Evolutionary conservation across 1,139 yeast genomes (phyloP), one percentile per base, ranked within the genome.

Genomic region (Pichia sp.): DNA sequence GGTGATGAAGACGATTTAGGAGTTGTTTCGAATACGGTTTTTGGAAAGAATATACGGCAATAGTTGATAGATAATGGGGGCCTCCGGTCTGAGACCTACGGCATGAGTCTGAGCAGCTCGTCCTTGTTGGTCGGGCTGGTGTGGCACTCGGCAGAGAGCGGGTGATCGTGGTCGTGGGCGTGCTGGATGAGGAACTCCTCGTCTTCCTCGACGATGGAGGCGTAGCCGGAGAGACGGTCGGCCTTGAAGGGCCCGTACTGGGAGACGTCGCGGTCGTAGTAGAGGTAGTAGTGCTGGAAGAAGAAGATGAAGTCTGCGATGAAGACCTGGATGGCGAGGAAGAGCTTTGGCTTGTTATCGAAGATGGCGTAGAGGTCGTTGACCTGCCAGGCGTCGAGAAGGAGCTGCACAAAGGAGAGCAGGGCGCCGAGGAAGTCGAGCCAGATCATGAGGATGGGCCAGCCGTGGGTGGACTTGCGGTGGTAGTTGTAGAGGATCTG

Each of bases 381-480:
- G 3, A 55, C 59, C 3, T 52, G 50, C 30, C 49, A 53, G 2
- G 68, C 68, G 54, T 66, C 70, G 16, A 65, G 46, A 1, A 58
- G 40, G 30, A 66, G 54, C 49, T 66, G 70, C 2, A 55, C 18
- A 30, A 66, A 57, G 0, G 70, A 66, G 5, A 63, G 48, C 1
- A 57, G 23, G 2, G 68, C 65, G n/a, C 70, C 70, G 19, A 45
- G 19, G 19, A 60, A 58, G 40, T 66, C 70, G 4, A 66, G 52
- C 62, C 66, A 66, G 16, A 66, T 57, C 66, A 66, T 64, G 37
- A 59, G 45, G 18, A 66, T 61, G 9, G 70, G 73, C 68, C 70
- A 66, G 7, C 83, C 83, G 19, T 78, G 80, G 0, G 80, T 82
- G 2, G 83, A 78, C 58, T 79, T 76, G 46, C 83, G 62, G 51